Evolutionary conservation across 2,329 filamentous ascomycete species (phyloP).

Genomic region (Aspergillus fumigatus): DNA sequence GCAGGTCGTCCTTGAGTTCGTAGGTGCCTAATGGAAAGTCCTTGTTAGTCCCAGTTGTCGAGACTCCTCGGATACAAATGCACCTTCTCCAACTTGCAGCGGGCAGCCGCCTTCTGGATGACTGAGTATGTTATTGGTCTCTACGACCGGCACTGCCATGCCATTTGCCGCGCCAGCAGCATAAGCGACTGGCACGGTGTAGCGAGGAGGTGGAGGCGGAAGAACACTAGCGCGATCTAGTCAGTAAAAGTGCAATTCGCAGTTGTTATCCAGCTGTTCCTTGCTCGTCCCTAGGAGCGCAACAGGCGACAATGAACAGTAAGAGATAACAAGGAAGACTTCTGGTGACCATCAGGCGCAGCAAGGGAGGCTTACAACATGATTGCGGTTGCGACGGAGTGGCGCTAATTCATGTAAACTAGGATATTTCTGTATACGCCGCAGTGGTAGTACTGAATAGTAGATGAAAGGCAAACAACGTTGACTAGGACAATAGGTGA

Average conservation of each 20-base stretch:
- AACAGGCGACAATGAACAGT: conserved; percentile 1
- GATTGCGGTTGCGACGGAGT: conserved; percentile 6
- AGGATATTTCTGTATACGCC: conserved; percentile 1
- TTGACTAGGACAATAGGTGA: background rate
- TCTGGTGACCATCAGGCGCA: background rate
- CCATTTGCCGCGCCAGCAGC: conserved; percentile 67
- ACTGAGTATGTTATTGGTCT: conserved; percentile 86
- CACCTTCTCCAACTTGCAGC: conserved; percentile 90
- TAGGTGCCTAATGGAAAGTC: conserved; percentile 66
- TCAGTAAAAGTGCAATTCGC: conserved; percentile 12
- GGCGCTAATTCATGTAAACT: background rate
- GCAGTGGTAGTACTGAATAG: background rate
- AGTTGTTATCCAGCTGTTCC: conserved; percentile 4
- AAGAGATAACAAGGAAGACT: background rate
- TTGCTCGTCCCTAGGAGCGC: background rate
- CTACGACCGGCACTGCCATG: conserved; percentile 69
- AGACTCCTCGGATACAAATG: conserved; percentile 9
- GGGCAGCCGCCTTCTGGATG: conserved; percentile 82
- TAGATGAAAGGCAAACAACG: background rate
- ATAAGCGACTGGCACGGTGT: conserved; percentile 68
- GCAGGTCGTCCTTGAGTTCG: conserved; percentile 81
- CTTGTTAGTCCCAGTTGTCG: background rate
- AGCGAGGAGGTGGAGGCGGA: conserved; percentile 77
- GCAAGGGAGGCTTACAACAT: conserved; percentile 21
- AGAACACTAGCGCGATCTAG: conserved; percentile 59